Percentiles rank a stretch among this genome's conserved stretches.
Conservation (phyloP, 176 grass and related monocot species). For the Cenchrus fungigraminus region DNA sequence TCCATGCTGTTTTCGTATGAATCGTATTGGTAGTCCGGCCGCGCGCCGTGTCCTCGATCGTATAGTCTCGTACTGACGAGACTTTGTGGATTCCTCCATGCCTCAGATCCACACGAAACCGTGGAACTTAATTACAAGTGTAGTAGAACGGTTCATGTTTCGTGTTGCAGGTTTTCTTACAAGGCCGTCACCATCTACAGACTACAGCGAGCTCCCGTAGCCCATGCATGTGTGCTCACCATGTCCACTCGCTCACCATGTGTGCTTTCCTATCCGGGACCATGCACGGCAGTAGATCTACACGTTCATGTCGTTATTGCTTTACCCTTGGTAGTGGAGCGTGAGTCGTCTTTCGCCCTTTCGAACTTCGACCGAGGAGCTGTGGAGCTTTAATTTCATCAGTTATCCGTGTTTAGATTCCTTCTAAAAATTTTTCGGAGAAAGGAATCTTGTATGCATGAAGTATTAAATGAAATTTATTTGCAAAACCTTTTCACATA, state of each 20-base stretch:
- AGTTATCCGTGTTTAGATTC: not conserved
- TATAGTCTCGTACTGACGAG: not conserved
- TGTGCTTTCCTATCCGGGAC: not conserved
- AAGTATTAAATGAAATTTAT: too few species aligned
- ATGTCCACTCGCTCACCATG: not conserved
- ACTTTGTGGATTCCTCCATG: not conserved
- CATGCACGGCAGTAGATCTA: not conserved
- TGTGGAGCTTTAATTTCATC: not conserved
- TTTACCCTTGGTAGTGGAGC: not conserved
- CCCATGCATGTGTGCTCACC: too few species aligned
- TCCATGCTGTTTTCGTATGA: not conserved
- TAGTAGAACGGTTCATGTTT: not conserved
- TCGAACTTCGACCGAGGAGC: not conserved
- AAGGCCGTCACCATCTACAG: not conserved
- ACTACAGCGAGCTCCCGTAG: too few species aligned
- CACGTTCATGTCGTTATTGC: not conserved
- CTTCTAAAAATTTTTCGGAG: too few species aligned
- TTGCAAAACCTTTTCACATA: too few species aligned
- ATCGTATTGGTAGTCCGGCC: not conserved
- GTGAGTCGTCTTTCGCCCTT: not conserved
- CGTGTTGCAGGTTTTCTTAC: not conserved
- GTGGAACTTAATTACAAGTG: too few species aligned
- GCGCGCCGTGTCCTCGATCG: not conserved
- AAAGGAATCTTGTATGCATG: too few species aligned
- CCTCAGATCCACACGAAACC: not conserved